Evolutionary conservation across 1,284 basidiomycete genomes (phyloP), one percentile per base, ranked within the genome.

Genomic region (Taiwanofungus camphoratus): DNA sequence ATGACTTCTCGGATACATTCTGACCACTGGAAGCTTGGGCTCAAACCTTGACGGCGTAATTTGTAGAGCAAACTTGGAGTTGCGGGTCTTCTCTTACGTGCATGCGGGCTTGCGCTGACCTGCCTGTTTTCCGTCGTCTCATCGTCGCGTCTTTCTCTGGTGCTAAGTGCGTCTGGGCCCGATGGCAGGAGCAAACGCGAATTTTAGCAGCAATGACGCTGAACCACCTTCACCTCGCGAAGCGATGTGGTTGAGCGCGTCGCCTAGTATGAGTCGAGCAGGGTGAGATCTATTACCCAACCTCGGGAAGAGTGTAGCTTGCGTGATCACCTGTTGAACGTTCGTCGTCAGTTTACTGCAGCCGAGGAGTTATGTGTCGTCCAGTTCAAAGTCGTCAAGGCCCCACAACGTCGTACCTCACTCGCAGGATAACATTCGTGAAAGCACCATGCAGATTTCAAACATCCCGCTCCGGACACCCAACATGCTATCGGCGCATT

Each of bases 391-490:
- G 42, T 51, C 58, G 29, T 63, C 62, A 27, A 52, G 51, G 26
- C 57, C 55, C 4, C 50, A 45, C 46, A 50, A 49, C 36, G 37
- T 51, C 31, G 52, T 59, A 11, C 31, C 26, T 18, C 80, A 77
- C 51, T 74, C 76, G 0, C 77, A 77, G 47, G 71, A 71, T 49
- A 67, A 71, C 34, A 87, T 87, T 47, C 75, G 84, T n/a, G 67
- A 76, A 22, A 71, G 64, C 52, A 86, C 84, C 0, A 70, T 87
- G 56, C 68, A 78, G 45, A 68, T 87, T 3, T 83, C 82, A 6
- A 71, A 67, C 48, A 70, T 82, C 58, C 60, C 67, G 2, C 63
- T 76, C 43, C 62, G 65, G 22, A 48, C 52, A 1, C 53, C 53
- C 18, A 40, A 51, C 13, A 43, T 48, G 15, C 41, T 39, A 5